These are phyloP conservation scores for Bonnemaisonia californica DNA, from an alignment of 31 red algal genomes.

Conservation along the genomic window DNA sequence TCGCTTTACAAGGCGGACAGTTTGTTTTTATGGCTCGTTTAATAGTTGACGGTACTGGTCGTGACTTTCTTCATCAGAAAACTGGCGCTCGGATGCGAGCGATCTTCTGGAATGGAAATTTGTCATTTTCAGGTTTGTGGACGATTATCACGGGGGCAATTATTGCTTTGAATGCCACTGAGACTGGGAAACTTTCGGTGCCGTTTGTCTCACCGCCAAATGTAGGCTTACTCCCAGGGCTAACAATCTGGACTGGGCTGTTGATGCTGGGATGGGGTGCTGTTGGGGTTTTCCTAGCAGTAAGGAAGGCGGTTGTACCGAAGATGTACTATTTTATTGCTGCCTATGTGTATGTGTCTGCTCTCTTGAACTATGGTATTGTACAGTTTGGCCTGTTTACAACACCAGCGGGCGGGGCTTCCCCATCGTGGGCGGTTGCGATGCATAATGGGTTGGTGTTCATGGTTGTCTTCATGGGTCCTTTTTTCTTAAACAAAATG, in stretches of 20 bases:
- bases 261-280: constrained; percentile 49
- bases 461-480: constrained; percentile 53
- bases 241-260: constrained; percentile 54
- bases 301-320: background rate
- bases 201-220: constrained; percentile 56
- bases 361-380: constrained; percentile 69
- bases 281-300: constrained; percentile 8
- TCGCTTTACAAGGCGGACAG: constrained; percentile 73
- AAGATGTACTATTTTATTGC: constrained; percentile 33
- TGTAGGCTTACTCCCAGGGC: constrained; percentile 55
- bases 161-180: background rate
- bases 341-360: constrained; percentile 45
- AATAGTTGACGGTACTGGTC: constrained; percentile 21
- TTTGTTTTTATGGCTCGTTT: constrained; percentile 63
- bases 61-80: constrained; percentile 26
- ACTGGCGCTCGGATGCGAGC: constrained; percentile 36
- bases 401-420: background rate
- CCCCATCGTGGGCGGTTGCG: constrained; percentile 42
- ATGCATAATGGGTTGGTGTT: constrained; percentile 65
- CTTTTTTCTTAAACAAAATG: too few species aligned
- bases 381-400: constrained; percentile 53
- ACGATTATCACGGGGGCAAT: constrained; percentile 52
- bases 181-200: background rate
- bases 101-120: constrained; percentile 69
- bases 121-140: constrained; percentile 52